These are phyloP conservation scores for Syzygium aqueum DNA, from an alignment of 345 rosid genomes.

Conservation along the genomic window DNA sequence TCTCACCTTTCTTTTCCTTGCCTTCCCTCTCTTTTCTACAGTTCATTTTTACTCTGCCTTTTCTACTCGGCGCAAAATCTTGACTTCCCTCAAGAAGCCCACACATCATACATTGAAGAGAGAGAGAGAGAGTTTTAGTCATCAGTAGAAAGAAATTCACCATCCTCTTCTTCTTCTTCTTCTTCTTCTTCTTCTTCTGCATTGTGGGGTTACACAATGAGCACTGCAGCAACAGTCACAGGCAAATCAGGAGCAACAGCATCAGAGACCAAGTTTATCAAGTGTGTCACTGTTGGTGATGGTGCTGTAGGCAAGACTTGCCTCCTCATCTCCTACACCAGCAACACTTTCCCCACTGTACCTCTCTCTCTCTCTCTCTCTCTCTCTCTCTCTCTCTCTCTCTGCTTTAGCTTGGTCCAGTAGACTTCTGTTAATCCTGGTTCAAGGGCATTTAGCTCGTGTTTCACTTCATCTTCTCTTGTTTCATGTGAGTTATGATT, in stretches of 20 bases:
- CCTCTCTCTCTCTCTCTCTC: no score
- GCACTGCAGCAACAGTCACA: not conserved
- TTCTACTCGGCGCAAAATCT: not conserved
- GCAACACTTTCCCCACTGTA: conserved; percentile 88
- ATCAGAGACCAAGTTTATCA: conserved; percentile 59
- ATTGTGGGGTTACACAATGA: not conserved
- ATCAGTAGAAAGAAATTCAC: not conserved
- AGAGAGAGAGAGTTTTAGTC: not conserved
- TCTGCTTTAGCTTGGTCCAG: not conserved
- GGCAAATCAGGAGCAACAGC: conserved; percentile 4
- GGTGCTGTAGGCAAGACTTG: conserved; percentile 96
- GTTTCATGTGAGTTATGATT: not conserved
- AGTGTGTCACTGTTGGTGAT: conserved; percentile 91
- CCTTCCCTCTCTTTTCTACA: not conserved
- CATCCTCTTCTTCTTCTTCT: not conserved
- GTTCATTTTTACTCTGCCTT: not conserved
- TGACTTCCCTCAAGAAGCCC: not conserved
- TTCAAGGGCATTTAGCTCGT: not conserved
- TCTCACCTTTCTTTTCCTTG: not conserved
- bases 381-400: not conserved
- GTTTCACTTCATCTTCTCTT: not conserved
- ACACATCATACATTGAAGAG: not conserved
- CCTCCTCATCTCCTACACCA: conserved; percentile 78
- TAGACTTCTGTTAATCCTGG: not conserved
- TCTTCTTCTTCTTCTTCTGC: not conserved